Percentiles rank a stretch among this genome's conserved stretches.
These are phyloP conservation scores for Ilyonectria robusta DNA, from an alignment of 2,329 filamentous ascomycete species.

Conservation along the genomic window DNA sequence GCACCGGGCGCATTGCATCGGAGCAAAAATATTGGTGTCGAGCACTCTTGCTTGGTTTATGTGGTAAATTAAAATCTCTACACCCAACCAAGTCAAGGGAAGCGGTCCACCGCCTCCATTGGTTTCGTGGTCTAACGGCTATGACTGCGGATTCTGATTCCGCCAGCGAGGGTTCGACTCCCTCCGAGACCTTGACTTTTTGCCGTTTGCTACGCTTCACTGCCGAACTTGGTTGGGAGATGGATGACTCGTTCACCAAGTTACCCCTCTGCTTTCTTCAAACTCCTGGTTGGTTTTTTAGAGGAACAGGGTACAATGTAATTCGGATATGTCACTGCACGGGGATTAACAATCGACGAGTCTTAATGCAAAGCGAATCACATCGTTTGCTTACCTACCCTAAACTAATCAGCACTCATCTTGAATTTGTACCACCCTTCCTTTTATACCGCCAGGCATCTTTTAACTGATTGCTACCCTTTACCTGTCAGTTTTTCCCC, in stretches of 20 bases:
- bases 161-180: constrained; percentile 57
- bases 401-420: constrained; percentile 23
- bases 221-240: not conserved
- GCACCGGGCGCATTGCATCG: constrained; percentile 16
- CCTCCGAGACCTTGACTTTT: constrained; percentile 50
- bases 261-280: no score
- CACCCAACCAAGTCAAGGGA: constrained; percentile 37
- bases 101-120: constrained; percentile 44
- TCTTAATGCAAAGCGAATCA: constrained; percentile 43
- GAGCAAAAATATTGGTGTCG: constrained; percentile 3
- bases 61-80: not conserved
- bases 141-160: constrained; percentile 57
- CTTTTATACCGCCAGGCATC: not conserved
- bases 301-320: constrained; percentile 1
- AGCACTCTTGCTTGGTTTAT: constrained; percentile 2
- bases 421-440: not conserved
- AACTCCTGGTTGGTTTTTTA: not conserved
- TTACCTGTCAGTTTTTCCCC: no score
- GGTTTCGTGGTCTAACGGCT: constrained; percentile 56
- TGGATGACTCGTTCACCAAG: not conserved
- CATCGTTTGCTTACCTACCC: constrained; percentile 40
- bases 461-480: not conserved
- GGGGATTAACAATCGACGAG: constrained; percentile 22
- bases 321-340: constrained; percentile 16
- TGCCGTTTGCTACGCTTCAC: not conserved